Conservation (phyloP, 345 rosid species). For the Eucalyptus marginata region DNA sequence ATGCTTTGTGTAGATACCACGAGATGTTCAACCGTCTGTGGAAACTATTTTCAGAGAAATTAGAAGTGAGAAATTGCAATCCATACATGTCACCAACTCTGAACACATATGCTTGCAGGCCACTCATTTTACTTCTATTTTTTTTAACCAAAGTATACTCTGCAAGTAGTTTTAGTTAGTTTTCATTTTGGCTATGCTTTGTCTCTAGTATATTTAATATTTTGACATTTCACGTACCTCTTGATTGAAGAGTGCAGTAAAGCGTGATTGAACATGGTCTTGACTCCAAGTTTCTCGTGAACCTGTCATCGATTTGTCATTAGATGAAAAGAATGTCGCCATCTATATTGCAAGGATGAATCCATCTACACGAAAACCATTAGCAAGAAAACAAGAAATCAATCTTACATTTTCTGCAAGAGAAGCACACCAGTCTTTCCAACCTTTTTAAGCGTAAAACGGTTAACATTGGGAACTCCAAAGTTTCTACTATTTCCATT, state of each 20-base stretch:
- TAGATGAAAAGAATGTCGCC: not conserved
- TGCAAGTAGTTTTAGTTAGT: too few species aligned
- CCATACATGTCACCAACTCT: rapidly evolving
- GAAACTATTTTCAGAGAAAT: too few species aligned
- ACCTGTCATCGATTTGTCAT: not conserved
- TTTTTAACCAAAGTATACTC: not conserved
- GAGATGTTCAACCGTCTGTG: too few species aligned
- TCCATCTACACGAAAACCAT: rapidly evolving
- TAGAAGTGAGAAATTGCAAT: too few species aligned
- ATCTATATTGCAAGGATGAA: too few species aligned
- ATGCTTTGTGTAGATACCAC: too few species aligned
- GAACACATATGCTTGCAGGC: too few species aligned
- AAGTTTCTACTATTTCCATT: not conserved
- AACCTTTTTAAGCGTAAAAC: rapidly evolving
- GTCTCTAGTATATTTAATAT: too few species aligned
- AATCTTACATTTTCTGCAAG: not conserved
- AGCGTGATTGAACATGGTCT: not conserved
- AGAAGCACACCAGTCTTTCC: rapidly evolving
- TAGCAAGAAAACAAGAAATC: not conserved
- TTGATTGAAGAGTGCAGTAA: not conserved
- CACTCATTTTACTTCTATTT: too few species aligned
- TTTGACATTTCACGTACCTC: not conserved
- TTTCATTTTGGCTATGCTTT: too few species aligned
- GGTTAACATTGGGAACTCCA: not conserved
- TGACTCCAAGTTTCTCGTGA: not conserved